Conservation (phyloP, 176 grass and related monocot species). For the Carex myosuroides region DNA sequence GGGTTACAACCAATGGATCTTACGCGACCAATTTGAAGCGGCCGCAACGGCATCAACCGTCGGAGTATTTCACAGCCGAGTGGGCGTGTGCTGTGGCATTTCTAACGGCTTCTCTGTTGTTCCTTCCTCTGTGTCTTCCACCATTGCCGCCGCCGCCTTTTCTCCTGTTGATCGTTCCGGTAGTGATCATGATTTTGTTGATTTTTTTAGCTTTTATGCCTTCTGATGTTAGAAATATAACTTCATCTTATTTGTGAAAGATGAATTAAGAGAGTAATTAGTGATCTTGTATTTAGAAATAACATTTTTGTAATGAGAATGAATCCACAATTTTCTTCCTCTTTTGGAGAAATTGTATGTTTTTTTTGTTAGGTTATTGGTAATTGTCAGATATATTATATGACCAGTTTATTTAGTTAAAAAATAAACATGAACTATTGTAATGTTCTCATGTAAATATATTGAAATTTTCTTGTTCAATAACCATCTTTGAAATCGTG, state of each 20-base stretch:
- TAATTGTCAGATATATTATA: not conserved
- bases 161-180: slow-evolving; percentile 8
- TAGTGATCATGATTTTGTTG: slow-evolving; percentile 20
- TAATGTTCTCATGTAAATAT: too few species aligned
- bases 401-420: not conserved
- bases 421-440: too few species aligned
- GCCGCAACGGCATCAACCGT: not conserved
- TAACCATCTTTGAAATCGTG: too few species aligned
- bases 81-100: not conserved
- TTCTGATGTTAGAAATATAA: slow-evolving; percentile 6
- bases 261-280: not conserved
- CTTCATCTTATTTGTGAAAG: slow-evolving; percentile 1
- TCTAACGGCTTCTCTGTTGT: not conserved
- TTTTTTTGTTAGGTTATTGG: not conserved
- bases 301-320: not conserved
- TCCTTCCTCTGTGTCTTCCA: slow-evolving; percentile 11
- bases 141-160: slow-evolving; percentile 16
- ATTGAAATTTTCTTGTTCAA: too few species aligned
- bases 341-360: not conserved
- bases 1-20: not conserved
- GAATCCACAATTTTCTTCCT: not conserved
- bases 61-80: slow-evolving; percentile 7
- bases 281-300: not conserved
- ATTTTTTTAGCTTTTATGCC: slow-evolving; percentile 13
- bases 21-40: not conserved